Evolutionary conservation across 352 stramenopile genomes (phyloP).

Genomic region (Pythium pyrilobum): DNA sequence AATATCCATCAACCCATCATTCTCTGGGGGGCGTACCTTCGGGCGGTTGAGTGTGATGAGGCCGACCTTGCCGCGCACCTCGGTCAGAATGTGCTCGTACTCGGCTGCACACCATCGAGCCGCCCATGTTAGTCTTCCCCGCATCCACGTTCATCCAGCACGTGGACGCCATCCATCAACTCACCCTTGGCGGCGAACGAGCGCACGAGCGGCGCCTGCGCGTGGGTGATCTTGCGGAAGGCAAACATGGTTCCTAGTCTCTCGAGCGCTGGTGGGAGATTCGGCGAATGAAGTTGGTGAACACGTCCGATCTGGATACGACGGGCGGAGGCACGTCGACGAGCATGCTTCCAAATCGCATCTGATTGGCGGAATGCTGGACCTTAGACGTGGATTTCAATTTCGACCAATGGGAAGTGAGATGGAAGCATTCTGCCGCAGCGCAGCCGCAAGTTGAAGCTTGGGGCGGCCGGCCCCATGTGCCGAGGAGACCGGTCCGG

Average conservation of each 20-base stretch:
- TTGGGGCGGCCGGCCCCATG: not conserved
- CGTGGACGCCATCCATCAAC: not conserved
- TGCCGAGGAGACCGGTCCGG: not conserved
- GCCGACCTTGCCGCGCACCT: conserved; percentile 88
- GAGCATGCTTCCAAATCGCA: not conserved
- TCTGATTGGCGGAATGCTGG: conserved; percentile 24
- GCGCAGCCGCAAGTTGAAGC: conserved; percentile 22
- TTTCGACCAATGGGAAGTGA: not conserved
- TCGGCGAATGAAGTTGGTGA: conserved; percentile 18
- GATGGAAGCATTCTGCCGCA: conserved; percentile 5
- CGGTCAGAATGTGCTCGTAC: conserved; percentile 86
- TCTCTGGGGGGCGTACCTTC: conserved; percentile 64
- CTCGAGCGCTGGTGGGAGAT: conserved; percentile 1
- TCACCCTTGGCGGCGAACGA: conserved; percentile 54
- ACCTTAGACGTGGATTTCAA: not conserved
- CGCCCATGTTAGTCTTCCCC: not conserved
- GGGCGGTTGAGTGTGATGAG: conserved; percentile 96
- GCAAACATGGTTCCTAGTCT: conserved; percentile 35
- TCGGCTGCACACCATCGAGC: conserved; percentile 45
- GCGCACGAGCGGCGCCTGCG: conserved; percentile 26
- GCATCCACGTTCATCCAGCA: not conserved
- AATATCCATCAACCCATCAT: not conserved
- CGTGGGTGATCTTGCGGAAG: conserved; percentile 26
- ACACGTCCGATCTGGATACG: conserved; percentile 7
- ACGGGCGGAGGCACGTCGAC: not conserved